A percentile compares a stretch with the other conserved stretches of the same genome.
Evolutionary conservation across 2,329 filamentous ascomycete species (phyloP).

Genomic region (Pseudogymnoascus sp.): DNA sequence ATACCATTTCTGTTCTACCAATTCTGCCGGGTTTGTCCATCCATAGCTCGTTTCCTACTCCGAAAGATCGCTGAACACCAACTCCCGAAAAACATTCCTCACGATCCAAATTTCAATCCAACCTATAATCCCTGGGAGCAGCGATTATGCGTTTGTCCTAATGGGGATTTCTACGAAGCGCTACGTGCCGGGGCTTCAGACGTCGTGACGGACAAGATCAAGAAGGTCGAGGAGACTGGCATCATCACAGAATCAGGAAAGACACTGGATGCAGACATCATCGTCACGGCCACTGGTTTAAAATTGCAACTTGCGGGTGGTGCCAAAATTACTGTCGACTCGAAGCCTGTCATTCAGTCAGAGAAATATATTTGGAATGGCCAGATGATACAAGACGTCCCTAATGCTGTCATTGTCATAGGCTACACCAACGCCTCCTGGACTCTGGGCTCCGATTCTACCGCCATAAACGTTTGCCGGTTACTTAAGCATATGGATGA

Average conservation of each 20-base stretch:
- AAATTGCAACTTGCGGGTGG: constrained; percentile 52
- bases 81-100: constrained; percentile 47
- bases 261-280: constrained; percentile 53
- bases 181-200: constrained; percentile 39
- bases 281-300: constrained; percentile 62
- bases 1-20: constrained; percentile 40
- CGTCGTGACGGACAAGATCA: constrained; percentile 47
- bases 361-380: constrained; percentile 56
- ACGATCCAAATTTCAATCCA: constrained; percentile 58
- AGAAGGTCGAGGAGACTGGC: constrained; percentile 42
- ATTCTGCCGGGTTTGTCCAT: constrained; percentile 49
- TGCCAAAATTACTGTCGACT: constrained; percentile 47
- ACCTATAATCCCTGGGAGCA: constrained; percentile 65
- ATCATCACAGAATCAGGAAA: constrained; percentile 28
- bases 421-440: constrained; percentile 62
- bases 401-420: constrained; percentile 54
- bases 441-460: constrained; percentile 56
- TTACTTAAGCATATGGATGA: constrained; percentile 25
- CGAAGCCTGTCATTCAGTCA: constrained; percentile 38
- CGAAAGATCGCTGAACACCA: constrained; percentile 37
- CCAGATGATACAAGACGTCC: constrained; percentile 58
- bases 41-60: constrained; percentile 41
- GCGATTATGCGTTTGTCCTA: constrained; percentile 60
- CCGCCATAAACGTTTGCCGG: constrained; percentile 22
- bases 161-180: constrained; percentile 50